Evolutionary conservation across 768 basidiomycete species (phyloP).

Genomic region (Chlorophyllum brunneum): DNA sequence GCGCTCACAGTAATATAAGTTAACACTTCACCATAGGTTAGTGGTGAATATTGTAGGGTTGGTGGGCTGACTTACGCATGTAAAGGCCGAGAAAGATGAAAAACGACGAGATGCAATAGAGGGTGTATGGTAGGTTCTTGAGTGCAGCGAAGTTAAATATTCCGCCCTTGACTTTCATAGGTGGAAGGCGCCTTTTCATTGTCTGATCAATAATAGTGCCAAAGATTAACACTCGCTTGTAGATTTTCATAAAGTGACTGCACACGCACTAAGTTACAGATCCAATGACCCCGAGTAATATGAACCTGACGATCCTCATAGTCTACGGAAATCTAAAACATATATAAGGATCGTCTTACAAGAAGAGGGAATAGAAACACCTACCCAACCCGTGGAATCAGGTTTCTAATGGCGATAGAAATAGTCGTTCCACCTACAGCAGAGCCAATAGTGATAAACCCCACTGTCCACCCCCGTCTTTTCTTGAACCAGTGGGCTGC

Average conservation of each 20-base stretch:
- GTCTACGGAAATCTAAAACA: constrained; percentile 70
- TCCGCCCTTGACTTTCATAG: constrained; percentile 49
- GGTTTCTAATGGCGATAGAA: constrained; percentile 55
- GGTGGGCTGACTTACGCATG: constrained; percentile 36
- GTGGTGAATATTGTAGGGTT: not conserved
- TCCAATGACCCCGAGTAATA: constrained; percentile 48
- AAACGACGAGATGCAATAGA: constrained; percentile 57
- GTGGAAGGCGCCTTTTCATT: constrained; percentile 50
- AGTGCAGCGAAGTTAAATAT: constrained; percentile 54
- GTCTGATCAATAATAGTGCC: constrained; percentile 27
- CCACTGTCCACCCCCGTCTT: constrained; percentile 56
- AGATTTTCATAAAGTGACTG: not conserved
- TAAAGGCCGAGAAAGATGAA: constrained; percentile 68
- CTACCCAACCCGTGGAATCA: constrained; percentile 47
- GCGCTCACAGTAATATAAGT: constrained; percentile 68
- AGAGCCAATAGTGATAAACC: constrained; percentile 60
- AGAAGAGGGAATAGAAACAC: not conserved
- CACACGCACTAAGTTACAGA: constrained; percentile 48
- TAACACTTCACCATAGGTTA: constrained; percentile 37
- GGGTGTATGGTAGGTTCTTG: constrained; percentile 45
- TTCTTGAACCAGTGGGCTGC: constrained; percentile 74
- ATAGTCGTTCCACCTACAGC: constrained; percentile 67
- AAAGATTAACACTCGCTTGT: not conserved
- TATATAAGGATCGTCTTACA: not conserved
- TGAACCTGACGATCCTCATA: constrained; percentile 65